Conservation (phyloP, 192 early-diverging fungal genomes). For the Spizellomyces sp. region DNA sequence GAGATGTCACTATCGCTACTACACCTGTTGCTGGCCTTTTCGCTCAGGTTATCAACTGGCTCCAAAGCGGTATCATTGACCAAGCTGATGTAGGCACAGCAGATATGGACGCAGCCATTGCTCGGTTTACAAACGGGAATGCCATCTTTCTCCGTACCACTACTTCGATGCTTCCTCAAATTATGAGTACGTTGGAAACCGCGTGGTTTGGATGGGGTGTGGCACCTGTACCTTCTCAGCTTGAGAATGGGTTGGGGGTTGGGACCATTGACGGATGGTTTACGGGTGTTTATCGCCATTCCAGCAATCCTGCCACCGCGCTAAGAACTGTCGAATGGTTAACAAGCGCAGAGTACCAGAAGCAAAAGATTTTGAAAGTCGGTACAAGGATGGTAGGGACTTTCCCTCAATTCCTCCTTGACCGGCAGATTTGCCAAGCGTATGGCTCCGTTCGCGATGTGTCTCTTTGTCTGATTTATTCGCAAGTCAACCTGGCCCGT, state of each 20-base stretch:
- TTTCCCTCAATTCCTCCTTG: slow-evolving; percentile 26
- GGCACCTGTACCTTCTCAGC: slow-evolving; percentile 32
- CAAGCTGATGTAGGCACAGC: slow-evolving; percentile 7
- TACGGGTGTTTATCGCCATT: slow-evolving; percentile 41
- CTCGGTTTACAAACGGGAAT: slow-evolving; percentile 23
- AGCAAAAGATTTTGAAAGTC: slow-evolving; percentile 18
- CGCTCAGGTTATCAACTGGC: slow-evolving; percentile 32
- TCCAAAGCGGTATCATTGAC: slow-evolving; percentile 27
- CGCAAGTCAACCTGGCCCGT: slow-evolving; percentile 15
- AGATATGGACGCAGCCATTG: slow-evolving; percentile 15
- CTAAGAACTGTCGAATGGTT: slow-evolving; percentile 31
- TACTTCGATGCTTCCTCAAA: slow-evolving; percentile 17
- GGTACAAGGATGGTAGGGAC: slow-evolving; percentile 29
- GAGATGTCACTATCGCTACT: slow-evolving; percentile 35
- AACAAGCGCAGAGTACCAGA: slow-evolving; percentile 23
- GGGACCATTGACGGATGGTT: slow-evolving; percentile 41
- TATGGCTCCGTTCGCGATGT: slow-evolving; percentile 20
- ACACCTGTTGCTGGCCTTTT: slow-evolving; percentile 33
- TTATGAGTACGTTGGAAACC: background rate
- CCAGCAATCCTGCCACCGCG: slow-evolving; percentile 38
- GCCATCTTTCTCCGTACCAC: slow-evolving; percentile 40
- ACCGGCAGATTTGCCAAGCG: slow-evolving; percentile 10
- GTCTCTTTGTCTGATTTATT: slow-evolving; percentile 16
- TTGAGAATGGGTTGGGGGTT: slow-evolving; percentile 18
- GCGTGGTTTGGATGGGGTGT: slow-evolving; percentile 41